phyloP scores from a whole-genome alignment of 1,284 basidiomycete genomes.

The Wallemia hederae region DNA sequence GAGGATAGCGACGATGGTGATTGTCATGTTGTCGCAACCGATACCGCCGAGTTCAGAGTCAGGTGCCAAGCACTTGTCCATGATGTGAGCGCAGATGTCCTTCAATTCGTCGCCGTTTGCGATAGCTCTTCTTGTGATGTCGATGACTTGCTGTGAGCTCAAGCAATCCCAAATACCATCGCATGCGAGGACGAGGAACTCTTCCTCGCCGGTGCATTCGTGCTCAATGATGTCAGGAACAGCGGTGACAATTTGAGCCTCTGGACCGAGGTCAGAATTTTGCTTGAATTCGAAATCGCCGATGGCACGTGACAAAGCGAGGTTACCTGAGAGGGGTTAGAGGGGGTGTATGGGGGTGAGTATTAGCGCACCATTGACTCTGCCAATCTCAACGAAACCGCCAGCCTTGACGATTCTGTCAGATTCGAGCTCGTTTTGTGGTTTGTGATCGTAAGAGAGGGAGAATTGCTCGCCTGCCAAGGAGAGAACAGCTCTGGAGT shows the following conservation, averaged over 20 bases:
- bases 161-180: conserved; percentile 99
- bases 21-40: conserved; percentile 98
- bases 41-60: conserved; percentile 79
- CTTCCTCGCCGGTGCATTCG: conserved; percentile 57
- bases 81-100: conserved; percentile 66
- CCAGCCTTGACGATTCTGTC: conserved; percentile 72
- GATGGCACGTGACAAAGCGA: conserved; percentile 76
- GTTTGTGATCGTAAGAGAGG: conserved; percentile 88
- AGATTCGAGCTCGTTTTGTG: conserved; percentile 56
- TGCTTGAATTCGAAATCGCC: conserved; percentile 99
- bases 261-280: conserved; percentile 46
- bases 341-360: conserved; percentile 1
- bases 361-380: conserved; percentile 63
- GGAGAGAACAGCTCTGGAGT: conserved; percentile 75
- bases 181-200: conserved; percentile 84
- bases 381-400: conserved; percentile 86
- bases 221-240: conserved; percentile 74
- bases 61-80: conserved; percentile 78
- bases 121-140: conserved; percentile 58
- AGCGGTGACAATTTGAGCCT: conserved; percentile 82
- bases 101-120: conserved; percentile 47
- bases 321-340: conserved; percentile 34
- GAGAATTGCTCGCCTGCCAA: conserved; percentile 59
- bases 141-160: conserved; percentile 69
- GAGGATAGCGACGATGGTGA: conserved; percentile 65